Conservation (phyloP, 2,329 filamentous ascomycete species). For the Colletotrichum echinochloae region DNA sequence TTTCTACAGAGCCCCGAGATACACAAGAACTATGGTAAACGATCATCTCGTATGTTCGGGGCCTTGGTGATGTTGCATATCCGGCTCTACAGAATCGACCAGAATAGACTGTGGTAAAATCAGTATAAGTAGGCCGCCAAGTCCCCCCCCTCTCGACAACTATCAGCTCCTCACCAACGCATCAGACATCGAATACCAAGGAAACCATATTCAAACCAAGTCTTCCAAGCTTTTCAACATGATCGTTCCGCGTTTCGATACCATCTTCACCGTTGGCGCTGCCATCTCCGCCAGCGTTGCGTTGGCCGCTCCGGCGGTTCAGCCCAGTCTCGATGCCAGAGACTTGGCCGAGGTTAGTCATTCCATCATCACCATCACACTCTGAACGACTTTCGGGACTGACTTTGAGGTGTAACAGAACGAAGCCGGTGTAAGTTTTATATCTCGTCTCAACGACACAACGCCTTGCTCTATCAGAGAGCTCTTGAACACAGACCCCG, state of each 20-base stretch:
- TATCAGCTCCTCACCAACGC: neutral
- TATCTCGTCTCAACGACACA: neutral
- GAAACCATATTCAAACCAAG: neutral
- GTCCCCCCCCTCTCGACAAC: neutral
- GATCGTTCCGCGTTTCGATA: slow-evolving; percentile 7
- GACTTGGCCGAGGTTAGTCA: slow-evolving; percentile 5
- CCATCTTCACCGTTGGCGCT: slow-evolving; percentile 4
- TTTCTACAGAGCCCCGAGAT: neutral
- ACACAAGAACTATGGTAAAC: neutral
- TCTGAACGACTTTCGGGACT: neutral
- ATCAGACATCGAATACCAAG: neutral
- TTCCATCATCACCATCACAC: too few relatives aligned
- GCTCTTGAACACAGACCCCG: too few relatives aligned
- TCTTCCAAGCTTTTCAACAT: neutral
- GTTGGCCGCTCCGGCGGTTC: neutral
- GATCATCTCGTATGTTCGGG: neutral
- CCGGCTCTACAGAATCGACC: too few relatives aligned
- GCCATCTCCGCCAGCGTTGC: neutral
- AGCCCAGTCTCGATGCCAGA: neutral
- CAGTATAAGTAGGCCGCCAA: too few relatives aligned
- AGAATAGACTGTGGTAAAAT: neutral
- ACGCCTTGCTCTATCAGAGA: neutral
- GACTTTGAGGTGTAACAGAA: neutral
- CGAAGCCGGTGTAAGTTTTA: neutral
- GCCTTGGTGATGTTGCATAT: neutral